phyloP scores from a whole-genome alignment of 2,329 filamentous ascomycete species.

The Ophiostoma himal-ulmi region DNA sequence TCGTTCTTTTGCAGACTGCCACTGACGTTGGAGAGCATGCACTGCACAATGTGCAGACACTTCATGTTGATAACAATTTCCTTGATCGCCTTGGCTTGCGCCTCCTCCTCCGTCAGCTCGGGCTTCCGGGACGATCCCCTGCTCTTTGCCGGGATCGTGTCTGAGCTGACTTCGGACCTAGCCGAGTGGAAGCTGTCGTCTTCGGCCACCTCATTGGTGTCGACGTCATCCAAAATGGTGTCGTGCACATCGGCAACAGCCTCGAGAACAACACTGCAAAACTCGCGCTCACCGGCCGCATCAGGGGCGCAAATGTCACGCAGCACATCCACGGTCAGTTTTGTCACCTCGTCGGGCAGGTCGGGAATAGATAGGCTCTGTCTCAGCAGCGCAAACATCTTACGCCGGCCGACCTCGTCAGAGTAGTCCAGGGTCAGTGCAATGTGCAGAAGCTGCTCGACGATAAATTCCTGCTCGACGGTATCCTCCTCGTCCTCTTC shows the following conservation, averaged over 20 bases:
- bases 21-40: constrained; percentile 90
- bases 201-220: constrained; percentile 49
- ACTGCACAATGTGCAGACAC: constrained; percentile 93
- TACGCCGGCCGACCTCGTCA: constrained; percentile 90
- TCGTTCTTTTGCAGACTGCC: constrained; percentile 83
- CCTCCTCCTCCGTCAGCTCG: constrained; percentile 57
- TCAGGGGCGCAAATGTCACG: constrained; percentile 75
- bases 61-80: constrained; percentile 98
- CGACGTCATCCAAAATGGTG: constrained; percentile 67
- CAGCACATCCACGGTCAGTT: constrained; percentile 75
- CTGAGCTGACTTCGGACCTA: constrained; percentile 71
- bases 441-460: constrained; percentile 91
- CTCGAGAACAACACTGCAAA: constrained; percentile 80
- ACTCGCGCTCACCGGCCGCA: constrained; percentile 69
- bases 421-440: constrained; percentile 89
- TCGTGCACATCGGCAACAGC: constrained; percentile 96
- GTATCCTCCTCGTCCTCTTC: constrained; percentile 75
- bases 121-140: constrained; percentile 33
- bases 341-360: constrained; percentile 86
- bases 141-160: constrained; percentile 49
- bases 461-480: constrained; percentile 87
- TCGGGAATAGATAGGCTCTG: constrained; percentile 80
- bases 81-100: constrained; percentile 68
- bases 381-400: constrained; percentile 89
- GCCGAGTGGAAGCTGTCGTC: constrained; percentile 93